Conservation (phyloP, 2,329 filamentous ascomycete species). For the Botrytis fabae region DNA sequence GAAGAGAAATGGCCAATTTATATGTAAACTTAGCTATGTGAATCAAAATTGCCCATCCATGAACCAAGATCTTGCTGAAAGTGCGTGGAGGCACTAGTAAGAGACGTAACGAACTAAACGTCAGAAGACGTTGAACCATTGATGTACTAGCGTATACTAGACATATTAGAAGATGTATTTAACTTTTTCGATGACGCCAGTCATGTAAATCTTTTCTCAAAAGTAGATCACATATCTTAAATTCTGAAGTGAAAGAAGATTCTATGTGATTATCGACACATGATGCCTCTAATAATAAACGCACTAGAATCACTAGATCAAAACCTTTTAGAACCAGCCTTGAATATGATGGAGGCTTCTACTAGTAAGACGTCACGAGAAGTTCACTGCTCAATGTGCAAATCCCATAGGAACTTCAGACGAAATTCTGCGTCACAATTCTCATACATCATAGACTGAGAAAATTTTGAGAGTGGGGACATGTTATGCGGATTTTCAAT, state of each 20-base stretch:
- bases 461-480: not conserved
- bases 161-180: not conserved
- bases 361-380: not conserved
- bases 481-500: not conserved
- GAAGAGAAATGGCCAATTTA: not conserved
- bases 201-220: too few relatives aligned
- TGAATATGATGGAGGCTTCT: not conserved
- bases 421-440: not conserved
- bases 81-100: not conserved
- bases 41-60: not conserved
- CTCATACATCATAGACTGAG: not conserved
- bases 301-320: not conserved
- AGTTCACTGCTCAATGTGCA: not conserved
- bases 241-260: not conserved
- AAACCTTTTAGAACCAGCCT: not conserved
- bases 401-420: not conserved
- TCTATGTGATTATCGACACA: not conserved
- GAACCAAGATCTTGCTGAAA: not conserved
- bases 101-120: not conserved
- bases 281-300: not conserved
- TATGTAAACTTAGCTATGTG: not conserved
- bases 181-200: not conserved
- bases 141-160: not conserved
- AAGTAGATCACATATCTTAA: too few relatives aligned
- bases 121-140: not conserved